Evolutionary conservation across 2,329 filamentous ascomycete genomes (phyloP), one percentile per base, ranked within the genome.

Genomic region (Colletotrichum falcatum): DNA sequence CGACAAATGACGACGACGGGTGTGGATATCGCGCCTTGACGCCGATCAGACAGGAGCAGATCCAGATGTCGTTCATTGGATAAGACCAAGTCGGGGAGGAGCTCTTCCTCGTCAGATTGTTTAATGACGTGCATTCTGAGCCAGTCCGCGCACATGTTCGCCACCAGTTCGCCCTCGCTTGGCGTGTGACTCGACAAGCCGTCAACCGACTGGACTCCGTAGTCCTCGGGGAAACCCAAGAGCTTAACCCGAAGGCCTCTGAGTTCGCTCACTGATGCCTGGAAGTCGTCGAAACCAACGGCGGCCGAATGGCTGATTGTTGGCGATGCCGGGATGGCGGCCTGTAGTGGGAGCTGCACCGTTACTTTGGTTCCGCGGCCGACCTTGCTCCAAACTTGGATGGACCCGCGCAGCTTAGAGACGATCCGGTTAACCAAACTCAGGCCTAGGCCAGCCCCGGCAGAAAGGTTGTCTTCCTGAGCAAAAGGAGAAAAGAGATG

Each of bases 391-490:
- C 83, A 82, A n/a, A 93, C 84, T 2, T 86, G 82, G 53, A 93
- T 87, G 1, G 82, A 82, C 0, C 91, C 91, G 30, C 85, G 84
- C 0, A 93, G 80, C 9, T 87, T 84, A 18, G 84, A 83, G 1
- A 90, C 86, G 8, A 93, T 87, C 61, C 83, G 81, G 26, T 86
- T 84, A 2, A 93, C 90, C 11, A 93, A 87, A 49, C 88, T 90
- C 37, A 93, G 78, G 0, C 91, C 91, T 0, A 93, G 81, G 0
- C 91, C 91, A 0, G 88, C 88, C 0, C 91, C 91, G 0, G 87
- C 85, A 0, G 86, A 83, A 1, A 93, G 77, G 0, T 82, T 79
- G 58, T 92, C 85, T 74, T 93, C 91, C 72, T 93, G 91, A 0
- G 84, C 79, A 71, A 92, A 92, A 0, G 90, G 88, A 0, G 85